phyloP scores from a whole-genome alignment of 495 filamentous ascomycete species.

The Sabuloglossum arenarium region DNA sequence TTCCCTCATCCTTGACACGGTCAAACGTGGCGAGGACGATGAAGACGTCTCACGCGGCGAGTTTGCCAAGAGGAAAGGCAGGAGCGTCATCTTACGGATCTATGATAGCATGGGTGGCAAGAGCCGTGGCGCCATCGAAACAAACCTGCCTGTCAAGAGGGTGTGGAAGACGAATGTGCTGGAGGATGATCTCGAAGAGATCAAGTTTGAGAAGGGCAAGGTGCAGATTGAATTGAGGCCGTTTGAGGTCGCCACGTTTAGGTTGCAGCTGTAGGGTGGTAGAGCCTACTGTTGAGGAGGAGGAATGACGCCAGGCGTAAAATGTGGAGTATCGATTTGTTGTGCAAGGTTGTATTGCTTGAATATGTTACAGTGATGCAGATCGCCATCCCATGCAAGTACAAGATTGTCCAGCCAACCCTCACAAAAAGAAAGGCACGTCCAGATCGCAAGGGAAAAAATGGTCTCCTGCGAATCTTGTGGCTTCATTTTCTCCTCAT shows the following conservation, averaged over 20 bases:
- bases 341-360: too few species aligned
- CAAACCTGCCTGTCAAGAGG: constrained; percentile 44
- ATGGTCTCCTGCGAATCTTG: too few species aligned
- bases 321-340: too few species aligned
- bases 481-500: too few species aligned
- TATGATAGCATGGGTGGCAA: constrained; percentile 87
- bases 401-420: too few species aligned
- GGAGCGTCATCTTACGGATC: constrained; percentile 60
- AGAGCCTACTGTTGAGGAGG: neutral
- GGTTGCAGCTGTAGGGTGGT: constrained; percentile 35
- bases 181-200: constrained; percentile 46
- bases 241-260: constrained; percentile 80
- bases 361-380: too few species aligned
- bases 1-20: constrained; percentile 54
- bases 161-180: constrained; percentile 65
- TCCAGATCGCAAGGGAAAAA: too few species aligned
- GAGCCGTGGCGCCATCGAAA: constrained; percentile 41
- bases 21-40: constrained; percentile 93
- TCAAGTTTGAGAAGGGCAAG: constrained; percentile 25
- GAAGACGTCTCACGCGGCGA: constrained; percentile 61
- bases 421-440: too few species aligned
- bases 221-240: constrained; percentile 50
- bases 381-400: too few species aligned
- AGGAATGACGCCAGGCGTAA: too few species aligned
- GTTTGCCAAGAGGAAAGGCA: constrained; percentile 44